Evolutionary conservation across 805 yeast genomes (phyloP).

Genomic region (Starmera pachycereana): DNA sequence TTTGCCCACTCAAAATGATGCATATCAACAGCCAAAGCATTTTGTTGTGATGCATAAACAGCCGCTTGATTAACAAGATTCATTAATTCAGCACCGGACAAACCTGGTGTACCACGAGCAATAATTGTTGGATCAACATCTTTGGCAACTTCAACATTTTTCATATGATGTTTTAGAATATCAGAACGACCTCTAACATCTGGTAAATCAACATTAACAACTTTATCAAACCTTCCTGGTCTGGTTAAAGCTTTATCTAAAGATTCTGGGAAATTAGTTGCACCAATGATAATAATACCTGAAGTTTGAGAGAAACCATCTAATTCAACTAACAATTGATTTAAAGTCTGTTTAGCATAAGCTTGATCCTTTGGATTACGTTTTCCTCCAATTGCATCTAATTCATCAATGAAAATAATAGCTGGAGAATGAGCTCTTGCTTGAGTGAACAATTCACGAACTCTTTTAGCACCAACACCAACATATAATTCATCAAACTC

Average conservation of each 20-base stretch:
- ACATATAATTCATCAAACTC: slow-evolving; percentile 97
- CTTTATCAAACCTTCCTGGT: slow-evolving; percentile 97
- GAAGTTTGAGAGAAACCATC: slow-evolving; percentile 91
- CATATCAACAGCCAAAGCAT: slow-evolving; percentile 87
- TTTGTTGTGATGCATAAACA: slow-evolving; percentile 86
- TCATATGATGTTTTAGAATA: slow-evolving; percentile 84
- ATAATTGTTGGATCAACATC: slow-evolving; percentile 81
- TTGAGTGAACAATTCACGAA: slow-evolving; percentile 84
- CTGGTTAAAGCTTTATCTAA: slow-evolving; percentile 95
- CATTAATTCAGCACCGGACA: slow-evolving; percentile 96
- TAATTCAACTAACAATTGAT: slow-evolving; percentile 89
- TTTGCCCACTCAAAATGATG: slow-evolving; percentile 97
- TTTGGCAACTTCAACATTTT: slow-evolving; percentile 75
- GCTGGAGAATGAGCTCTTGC: slow-evolving; percentile 97
- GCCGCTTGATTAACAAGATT: slow-evolving; percentile 98
- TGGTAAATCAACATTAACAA: slow-evolving; percentile 90
- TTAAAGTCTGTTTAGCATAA: slow-evolving; percentile 93
- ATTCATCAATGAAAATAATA: slow-evolving; percentile 91
- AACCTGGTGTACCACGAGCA: slow-evolving; percentile 97
- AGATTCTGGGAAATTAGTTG: slow-evolving; percentile 96
- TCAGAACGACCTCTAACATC: slow-evolving; percentile 97
- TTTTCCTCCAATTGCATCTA: slow-evolving; percentile 98
- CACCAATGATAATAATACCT: slow-evolving; percentile 94
- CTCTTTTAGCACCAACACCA: slow-evolving; percentile 98
- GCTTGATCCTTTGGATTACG: slow-evolving; percentile 98